These are phyloP conservation scores for Ascosphaera apis DNA, from an alignment of 2,329 filamentous ascomycete species.

Conservation along the genomic window DNA sequence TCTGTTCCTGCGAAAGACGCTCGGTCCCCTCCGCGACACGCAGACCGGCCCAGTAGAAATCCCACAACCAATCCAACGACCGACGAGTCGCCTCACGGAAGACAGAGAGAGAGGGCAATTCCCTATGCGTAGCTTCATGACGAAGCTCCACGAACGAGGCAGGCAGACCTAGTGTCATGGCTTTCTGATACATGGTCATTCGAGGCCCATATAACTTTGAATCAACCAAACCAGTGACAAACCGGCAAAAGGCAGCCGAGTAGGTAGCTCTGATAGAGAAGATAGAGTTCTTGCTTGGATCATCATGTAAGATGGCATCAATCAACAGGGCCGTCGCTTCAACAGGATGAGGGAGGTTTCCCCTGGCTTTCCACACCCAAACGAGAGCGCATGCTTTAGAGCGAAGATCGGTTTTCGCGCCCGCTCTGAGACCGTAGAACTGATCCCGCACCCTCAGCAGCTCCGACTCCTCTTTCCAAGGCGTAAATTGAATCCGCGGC, in stretches of 20 bases:
- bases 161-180: conserved; percentile 18
- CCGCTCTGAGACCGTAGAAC: conserved; percentile 16
- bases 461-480: conserved; percentile 18
- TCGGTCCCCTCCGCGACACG: conserved; percentile 10
- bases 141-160: conserved; percentile 70
- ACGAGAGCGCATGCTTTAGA: conserved; percentile 18
- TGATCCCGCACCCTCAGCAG: conserved; percentile 16
- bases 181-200: conserved; percentile 23
- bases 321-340: conserved; percentile 23
- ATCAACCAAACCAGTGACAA: conserved; percentile 23
- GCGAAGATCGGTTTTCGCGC: conserved; percentile 16
- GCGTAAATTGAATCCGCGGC: conserved; percentile 19
- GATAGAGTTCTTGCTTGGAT: conserved; percentile 17
- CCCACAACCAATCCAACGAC: conserved; percentile 68
- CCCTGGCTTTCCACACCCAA: conserved; percentile 22
- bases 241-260: conserved; percentile 24
- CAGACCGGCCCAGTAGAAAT: conserved; percentile 53
- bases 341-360: conserved; percentile 22
- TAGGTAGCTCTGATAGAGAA: conserved; percentile 23
- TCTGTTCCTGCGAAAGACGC: conserved; percentile 1
- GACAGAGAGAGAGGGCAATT: conserved; percentile 52
- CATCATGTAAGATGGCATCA: conserved; percentile 23
- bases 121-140: conserved; percentile 77
- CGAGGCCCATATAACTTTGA: conserved; percentile 19
- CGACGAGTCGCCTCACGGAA: conserved; percentile 45